Base-by-base conservation (phyloP, 495 filamentous ascomycete species). In the Penicillium ochrochloron region DNA sequence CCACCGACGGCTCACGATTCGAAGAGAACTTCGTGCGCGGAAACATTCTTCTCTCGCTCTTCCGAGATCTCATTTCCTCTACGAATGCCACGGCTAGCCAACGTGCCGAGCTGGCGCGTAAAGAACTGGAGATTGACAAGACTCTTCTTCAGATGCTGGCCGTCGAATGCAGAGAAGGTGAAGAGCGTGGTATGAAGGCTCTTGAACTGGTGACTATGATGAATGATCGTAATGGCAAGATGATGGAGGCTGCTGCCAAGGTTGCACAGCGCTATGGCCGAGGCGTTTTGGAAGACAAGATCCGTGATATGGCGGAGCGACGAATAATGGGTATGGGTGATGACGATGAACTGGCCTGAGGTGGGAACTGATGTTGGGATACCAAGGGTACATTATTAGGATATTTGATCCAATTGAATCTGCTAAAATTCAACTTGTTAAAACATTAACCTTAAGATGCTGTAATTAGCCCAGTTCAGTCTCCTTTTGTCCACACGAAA, bases 181-280 rank as follows among this genome's bases (percentile, higher is more conserved):
- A 98, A 73, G 93, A 97, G 48, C 82, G 89, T 17, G 95, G 94
- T 3, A 97, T 96, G 92, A 93, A 94, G 69, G 95, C 95, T 9
- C 79, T 99, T 33, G 96, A 99, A 76, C 76, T 92, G 44, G 93
- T 94, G 3, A 78, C 80, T 60, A 78, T 97, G 72, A 87, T 97
- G 88, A 82, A 82, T 42, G 92, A 97, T 74, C 79, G 85, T 42
- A 89, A 83, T 61, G 92, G 93, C 25, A 88, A 89, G 74, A 96
- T 96, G 91, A 71, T 94, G 23, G 92, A 95, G 72, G 90, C 90
- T 1, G 93, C 93, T 3, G 85, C 85, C 21, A 96, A 94, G 82
- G 82, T 97, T 42, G 93, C 93, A 6, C 85, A 87, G 66, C 77
- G 93, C 63, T 96, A 92, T 79, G 89, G 88, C 15, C 81, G 89